Conservation (phyloP, 352 stramenopile species). For the Hyaloperonospora brassicae region DNA sequence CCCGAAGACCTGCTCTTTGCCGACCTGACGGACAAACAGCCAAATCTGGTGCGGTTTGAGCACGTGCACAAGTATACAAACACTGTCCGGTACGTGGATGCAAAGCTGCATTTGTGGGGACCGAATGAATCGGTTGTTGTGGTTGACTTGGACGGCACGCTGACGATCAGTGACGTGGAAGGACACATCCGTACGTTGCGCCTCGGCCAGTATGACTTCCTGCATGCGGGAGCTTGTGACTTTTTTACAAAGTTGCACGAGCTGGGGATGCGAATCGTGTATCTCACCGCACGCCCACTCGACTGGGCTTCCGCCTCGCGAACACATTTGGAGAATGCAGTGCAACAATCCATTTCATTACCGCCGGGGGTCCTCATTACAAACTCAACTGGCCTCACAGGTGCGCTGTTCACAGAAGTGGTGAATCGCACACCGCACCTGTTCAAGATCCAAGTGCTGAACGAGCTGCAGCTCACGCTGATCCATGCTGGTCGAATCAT, state of each 20-base stretch:
- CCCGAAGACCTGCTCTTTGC: conserved; percentile 43
- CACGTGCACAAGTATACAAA: conserved; percentile 64
- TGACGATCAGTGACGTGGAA: conserved; percentile 82
- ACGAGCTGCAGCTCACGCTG: conserved; percentile 71
- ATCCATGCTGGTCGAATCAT: conserved; percentile 66
- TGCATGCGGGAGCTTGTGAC: conserved; percentile 66
- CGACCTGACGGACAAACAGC: conserved; percentile 49
- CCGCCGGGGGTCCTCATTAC: conserved; percentile 71
- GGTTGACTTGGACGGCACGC: conserved; percentile 72
- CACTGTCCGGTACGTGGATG: conserved; percentile 66
- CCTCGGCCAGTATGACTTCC: conserved; percentile 76
- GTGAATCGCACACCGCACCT: conserved; percentile 81
- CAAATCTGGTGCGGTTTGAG: conserved; percentile 70
- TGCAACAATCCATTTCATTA: conserved; percentile 46
- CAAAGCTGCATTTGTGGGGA: conserved; percentile 65
- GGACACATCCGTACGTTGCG: conserved; percentile 79
- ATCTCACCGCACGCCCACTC: conserved; percentile 70
- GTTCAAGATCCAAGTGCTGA: conserved; percentile 78
- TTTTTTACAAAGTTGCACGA: conserved; percentile 80
- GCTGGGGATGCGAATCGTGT: conserved; percentile 65
- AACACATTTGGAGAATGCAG: conserved; percentile 66
- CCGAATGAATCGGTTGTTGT: conserved; percentile 77
- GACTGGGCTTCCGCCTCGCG: conserved; percentile 69
- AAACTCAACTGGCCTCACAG: conserved; percentile 70
- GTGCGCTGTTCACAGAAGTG: conserved; percentile 73